These are phyloP conservation scores for Nectriaceae sp. DNA, from an alignment of 2,329 filamentous ascomycete genomes.

Conservation along the genomic window DNA sequence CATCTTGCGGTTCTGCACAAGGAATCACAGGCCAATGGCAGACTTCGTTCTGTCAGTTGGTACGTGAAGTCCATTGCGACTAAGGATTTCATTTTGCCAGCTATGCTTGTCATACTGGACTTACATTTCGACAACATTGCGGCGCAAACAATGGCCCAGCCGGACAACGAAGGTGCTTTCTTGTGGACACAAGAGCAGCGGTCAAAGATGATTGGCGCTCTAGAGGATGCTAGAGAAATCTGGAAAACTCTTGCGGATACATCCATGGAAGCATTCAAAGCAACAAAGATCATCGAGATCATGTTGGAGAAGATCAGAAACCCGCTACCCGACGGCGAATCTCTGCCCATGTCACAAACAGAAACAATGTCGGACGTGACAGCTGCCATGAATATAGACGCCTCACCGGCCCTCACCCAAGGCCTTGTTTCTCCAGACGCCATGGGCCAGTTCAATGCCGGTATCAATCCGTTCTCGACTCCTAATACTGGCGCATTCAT, in stretches of 20 bases:
- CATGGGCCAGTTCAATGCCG: constrained; percentile 28
- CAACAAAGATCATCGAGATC: constrained; percentile 75
- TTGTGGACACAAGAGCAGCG: constrained; percentile 63
- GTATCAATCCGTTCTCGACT: constrained; percentile 34
- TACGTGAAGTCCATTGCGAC: constrained; percentile 78
- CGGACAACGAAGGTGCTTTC: constrained; percentile 46
- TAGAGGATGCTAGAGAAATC: constrained; percentile 74
- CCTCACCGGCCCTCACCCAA: constrained; percentile 27
- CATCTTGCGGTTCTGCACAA: constrained; percentile 75
- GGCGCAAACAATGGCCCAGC: constrained; percentile 39
- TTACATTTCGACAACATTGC: constrained; percentile 69
- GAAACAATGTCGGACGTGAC: constrained; percentile 27
- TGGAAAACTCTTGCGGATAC: constrained; percentile 78
- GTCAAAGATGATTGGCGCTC: constrained; percentile 72
- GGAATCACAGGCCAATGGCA: constrained; percentile 72
- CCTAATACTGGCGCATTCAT: constrained; percentile 44
- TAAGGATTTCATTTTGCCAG: constrained; percentile 83
- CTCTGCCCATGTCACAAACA: constrained; percentile 13
- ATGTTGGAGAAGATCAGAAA: constrained; percentile 76
- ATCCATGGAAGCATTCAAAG: constrained; percentile 90
- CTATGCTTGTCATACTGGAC: constrained; percentile 82
- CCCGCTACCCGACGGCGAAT: constrained; percentile 15
- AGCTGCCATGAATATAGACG: constrained; percentile 43
- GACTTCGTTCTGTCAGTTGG: constrained; percentile 73
- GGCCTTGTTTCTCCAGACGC: constrained; percentile 27